Evolutionary conservation across 495 filamentous ascomycete species (phyloP).

Genomic region (Cladorrhinum samala): DNA sequence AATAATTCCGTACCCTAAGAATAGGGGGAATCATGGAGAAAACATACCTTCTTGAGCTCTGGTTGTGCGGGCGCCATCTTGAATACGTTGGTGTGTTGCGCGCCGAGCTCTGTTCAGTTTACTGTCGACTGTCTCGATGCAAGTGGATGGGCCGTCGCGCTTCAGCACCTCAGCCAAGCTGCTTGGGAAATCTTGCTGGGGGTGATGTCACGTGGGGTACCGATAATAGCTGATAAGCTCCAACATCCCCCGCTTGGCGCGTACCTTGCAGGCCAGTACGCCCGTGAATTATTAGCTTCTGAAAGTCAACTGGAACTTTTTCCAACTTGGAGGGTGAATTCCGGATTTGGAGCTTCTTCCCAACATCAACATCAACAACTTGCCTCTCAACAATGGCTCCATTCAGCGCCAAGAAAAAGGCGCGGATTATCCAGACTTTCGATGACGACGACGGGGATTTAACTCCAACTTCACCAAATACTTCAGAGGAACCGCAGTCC

Average conservation of each 20-base stretch:
- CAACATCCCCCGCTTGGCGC: neutral
- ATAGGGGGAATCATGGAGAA: neutral
- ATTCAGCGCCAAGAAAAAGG: slow-evolving; percentile 63
- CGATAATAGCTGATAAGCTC: slow-evolving; percentile 11
- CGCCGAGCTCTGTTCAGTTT: slow-evolving; percentile 2
- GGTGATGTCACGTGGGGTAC: slow-evolving; percentile 15
- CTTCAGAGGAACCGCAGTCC: slow-evolving; percentile 27
- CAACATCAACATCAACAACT: neutral
- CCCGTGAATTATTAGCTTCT: neutral
- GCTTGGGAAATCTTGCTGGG: slow-evolving; percentile 2
- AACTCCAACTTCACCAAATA: slow-evolving; percentile 18
- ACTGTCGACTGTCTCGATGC: neutral
- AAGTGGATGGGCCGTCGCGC: slow-evolving; percentile 8
- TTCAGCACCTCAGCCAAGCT: neutral
- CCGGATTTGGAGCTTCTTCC: neutral
- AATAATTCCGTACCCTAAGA: neutral
- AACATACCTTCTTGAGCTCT: slow-evolving; percentile 88
- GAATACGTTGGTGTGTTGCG: slow-evolving; percentile 16
- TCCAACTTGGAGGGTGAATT: too few relatives aligned
- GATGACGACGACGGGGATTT: slow-evolving; percentile 52
- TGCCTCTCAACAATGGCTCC: slow-evolving; percentile 45
- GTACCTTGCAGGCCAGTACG: slow-evolving; percentile 6
- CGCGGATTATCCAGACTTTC: slow-evolving; percentile 65
- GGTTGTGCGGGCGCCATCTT: slow-evolving; percentile 98
- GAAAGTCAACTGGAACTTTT: neutral